Conservation (phyloP, 2,329 filamentous ascomycete genomes). For the Didymella exigua region DNA sequence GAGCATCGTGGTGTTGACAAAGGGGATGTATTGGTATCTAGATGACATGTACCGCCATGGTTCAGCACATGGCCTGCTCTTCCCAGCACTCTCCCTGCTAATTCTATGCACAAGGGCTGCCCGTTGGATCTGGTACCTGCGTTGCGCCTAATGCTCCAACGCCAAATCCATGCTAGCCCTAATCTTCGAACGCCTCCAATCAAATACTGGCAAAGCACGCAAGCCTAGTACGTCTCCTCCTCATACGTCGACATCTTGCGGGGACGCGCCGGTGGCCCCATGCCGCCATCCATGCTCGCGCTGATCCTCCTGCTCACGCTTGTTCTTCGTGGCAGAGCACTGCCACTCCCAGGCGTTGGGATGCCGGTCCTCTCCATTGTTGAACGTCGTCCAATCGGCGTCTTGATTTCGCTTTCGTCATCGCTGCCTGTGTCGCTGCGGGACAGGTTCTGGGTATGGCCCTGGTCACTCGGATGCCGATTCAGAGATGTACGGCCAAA, state of each 20-base stretch:
- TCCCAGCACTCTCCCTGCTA: not conserved
- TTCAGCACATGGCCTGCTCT: constrained; percentile 18
- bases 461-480: constrained; percentile 56
- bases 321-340: constrained; percentile 57
- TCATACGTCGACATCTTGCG: constrained; percentile 58
- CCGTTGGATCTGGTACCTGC: constrained; percentile 2
- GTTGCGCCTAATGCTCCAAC: constrained; percentile 6
- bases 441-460: constrained; percentile 41
- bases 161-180: constrained; percentile 13
- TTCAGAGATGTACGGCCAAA: constrained; percentile 67
- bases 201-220: not conserved
- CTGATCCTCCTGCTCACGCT: constrained; percentile 54
- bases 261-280: constrained; percentile 54
- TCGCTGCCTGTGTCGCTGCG: constrained; percentile 54
- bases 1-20: constrained; percentile 25
- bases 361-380: constrained; percentile 56
- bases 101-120: constrained; percentile 4
- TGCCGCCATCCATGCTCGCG: constrained; percentile 50
- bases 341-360: constrained; percentile 53
- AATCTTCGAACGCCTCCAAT: constrained; percentile 7
- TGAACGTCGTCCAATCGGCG: constrained; percentile 53
- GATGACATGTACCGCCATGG: constrained; percentile 28
- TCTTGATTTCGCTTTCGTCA: constrained; percentile 46
- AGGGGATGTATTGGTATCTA: constrained; percentile 40
- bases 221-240: constrained; percentile 61